Conservation (phyloP, 192 early-diverging fungal species). For the Haplosporangium gracile region DNA sequence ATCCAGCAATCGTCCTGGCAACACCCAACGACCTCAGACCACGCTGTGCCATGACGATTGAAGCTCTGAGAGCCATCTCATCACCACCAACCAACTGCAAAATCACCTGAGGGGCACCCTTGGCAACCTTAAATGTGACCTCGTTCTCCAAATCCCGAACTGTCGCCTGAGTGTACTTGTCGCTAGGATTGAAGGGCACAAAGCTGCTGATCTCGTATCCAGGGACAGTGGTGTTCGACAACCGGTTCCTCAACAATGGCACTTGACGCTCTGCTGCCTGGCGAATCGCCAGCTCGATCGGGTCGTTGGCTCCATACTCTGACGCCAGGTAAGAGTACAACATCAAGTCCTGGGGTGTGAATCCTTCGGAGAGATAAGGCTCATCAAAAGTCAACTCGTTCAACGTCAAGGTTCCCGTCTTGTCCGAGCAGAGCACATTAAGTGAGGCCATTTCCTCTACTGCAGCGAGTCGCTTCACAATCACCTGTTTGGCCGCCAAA, state of each 20-base stretch:
- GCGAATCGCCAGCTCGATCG: conserved; percentile 91
- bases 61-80: conserved; percentile 64
- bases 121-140: conserved; percentile 86
- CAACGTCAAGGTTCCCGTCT: conserved; percentile 92
- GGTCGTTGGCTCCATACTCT: conserved; percentile 90
- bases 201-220: conserved; percentile 90
- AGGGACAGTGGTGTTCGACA: conserved; percentile 68
- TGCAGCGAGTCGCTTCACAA: conserved; percentile 94
- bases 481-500: conserved; percentile 91
- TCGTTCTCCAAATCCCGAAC: conserved; percentile 76
- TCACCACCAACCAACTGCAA: conserved; percentile 63
- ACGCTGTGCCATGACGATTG: conserved; percentile 70
- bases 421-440: conserved; percentile 86
- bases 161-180: conserved; percentile 90
- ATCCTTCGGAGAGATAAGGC: conserved; percentile 77
- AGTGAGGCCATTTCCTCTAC: conserved; percentile 94
- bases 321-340: conserved; percentile 86
- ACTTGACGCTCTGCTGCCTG: conserved; percentile 76
- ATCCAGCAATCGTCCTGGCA: conserved; percentile 65
- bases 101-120: conserved; percentile 86
- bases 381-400: conserved; percentile 94
- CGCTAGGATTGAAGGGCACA: conserved; percentile 89
- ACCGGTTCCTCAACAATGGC: conserved; percentile 55
- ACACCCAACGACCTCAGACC: conserved; percentile 83
- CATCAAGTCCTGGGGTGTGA: conserved; percentile 82